Evolutionary conservation across 208 protist species (phyloP), one percentile per base, ranked within the genome.

Genomic region (Balamuthia mandrillaris): DNA sequence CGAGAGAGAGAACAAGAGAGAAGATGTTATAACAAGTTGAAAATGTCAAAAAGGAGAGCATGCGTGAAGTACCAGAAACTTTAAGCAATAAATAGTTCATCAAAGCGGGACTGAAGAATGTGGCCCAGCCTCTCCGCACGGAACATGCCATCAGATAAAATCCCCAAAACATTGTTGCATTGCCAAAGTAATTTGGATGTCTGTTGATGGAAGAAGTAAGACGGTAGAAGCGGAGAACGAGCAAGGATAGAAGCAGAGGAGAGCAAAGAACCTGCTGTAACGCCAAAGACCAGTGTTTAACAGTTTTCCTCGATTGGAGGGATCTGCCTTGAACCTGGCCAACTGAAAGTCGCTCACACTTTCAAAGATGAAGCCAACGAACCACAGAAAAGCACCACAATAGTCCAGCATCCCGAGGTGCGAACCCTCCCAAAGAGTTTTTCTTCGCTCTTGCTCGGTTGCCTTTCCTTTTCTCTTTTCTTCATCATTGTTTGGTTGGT

Each of bases 151-250:
- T 70, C 58, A 84, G n/a, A 33, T 44, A 84, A 29, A 84, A 72
- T 18, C 78, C 78, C 78, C 78, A 84, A 33, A 84, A 84, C 78
- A 84, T 66, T 7, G 44, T 39, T 14, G 58, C 78, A 39, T 84
- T 84, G 16, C 78, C 78, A 52, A 84, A 84, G 60, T 84, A 72
- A 33, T 84, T 84, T 4, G 78, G 78, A n/a, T 84, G 78, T 6
- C 78, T 66, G n/a, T n/a, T n/a, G n/a, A n/a, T n/a, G n/a, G n/a
- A n/a, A n/a, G n/a, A n/a, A n/a, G n/a, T n/a, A n/a, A n/a, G n/a
- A n/a, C n/a, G n/a, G n/a, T n/a, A n/a, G n/a, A n/a, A n/a, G n/a
- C n/a, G n/a, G n/a, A n/a, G n/a, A n/a, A n/a, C n/a, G n/a, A n/a
- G n/a, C n/a, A n/a, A n/a, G n/a, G n/a, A n/a, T n/a, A n/a, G n/a